A percentile compares a stretch with the other conserved stretches of the same genome.
Evolutionary conservation across 306 rosid species (phyloP).

Genomic region (Sindora glabra): DNA sequence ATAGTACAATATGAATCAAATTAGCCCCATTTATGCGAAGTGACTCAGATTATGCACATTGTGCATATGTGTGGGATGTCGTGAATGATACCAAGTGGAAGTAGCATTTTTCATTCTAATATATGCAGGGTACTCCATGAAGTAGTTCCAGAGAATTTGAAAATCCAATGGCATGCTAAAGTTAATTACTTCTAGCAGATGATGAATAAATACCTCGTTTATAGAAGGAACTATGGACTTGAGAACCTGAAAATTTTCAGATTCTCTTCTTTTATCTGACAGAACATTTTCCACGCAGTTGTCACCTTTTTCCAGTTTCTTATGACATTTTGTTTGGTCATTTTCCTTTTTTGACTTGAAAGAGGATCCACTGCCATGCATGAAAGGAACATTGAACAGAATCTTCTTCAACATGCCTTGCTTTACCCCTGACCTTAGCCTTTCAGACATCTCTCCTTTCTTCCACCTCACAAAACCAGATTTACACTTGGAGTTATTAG

Average conservation of each 20-base stretch:
- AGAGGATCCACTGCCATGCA: slow-evolving; percentile 29
- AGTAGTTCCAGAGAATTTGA: no score
- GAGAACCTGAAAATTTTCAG: slow-evolving; percentile 35
- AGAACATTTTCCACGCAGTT: slow-evolving; percentile 2
- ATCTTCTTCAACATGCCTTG: slow-evolving; percentile 59
- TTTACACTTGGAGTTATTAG: slow-evolving; percentile 14
- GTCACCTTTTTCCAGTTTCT: slow-evolving; percentile 23
- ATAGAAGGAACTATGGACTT: slow-evolving; percentile 54
- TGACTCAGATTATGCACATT: no score
- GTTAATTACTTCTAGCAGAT: background rate
- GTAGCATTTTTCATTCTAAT: background rate
- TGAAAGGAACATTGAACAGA: slow-evolving; percentile 47
- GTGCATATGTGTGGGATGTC: no score
- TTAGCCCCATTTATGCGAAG: no score
- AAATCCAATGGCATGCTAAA: background rate
- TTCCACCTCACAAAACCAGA: slow-evolving; percentile 63
- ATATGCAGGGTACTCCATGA: no score
- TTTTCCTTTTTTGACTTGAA: slow-evolving; percentile 18
- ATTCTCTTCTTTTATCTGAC: slow-evolving; percentile 29
- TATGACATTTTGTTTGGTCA: slow-evolving; percentile 15
- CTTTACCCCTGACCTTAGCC: slow-evolving; percentile 21
- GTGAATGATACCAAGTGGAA: no score
- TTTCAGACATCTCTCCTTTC: slow-evolving; percentile 16
- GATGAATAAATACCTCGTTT: slow-evolving; percentile 39
- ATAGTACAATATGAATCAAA: background rate